Percentiles rank a stretch among this genome's conserved stretches.
These are phyloP conservation scores for Xylaria arbuscula DNA, from an alignment of 2,329 filamentous ascomycete genomes.

Conservation along the genomic window DNA sequence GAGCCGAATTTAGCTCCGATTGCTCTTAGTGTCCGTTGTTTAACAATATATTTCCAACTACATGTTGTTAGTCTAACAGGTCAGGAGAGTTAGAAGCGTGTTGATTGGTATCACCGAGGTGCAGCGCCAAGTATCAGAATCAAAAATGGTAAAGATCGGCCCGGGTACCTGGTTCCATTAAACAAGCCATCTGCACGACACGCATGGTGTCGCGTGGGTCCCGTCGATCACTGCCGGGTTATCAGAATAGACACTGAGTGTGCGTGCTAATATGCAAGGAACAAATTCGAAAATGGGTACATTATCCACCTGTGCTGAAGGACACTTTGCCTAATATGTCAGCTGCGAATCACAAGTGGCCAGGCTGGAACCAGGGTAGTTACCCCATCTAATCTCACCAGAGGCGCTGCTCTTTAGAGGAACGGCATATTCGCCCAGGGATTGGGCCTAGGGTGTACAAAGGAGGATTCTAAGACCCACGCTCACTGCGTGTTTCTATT, in stretches of 20 bases:
- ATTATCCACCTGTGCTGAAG: slow-evolving; percentile 1
- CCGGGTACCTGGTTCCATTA: slow-evolving; percentile 24
- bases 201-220: slow-evolving; percentile 4
- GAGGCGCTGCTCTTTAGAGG: slow-evolving; percentile 10
- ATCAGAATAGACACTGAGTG: not conserved
- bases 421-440: slow-evolving; percentile 21
- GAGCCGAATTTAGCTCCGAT: not conserved
- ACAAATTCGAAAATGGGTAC: slow-evolving; percentile 22
- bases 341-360: slow-evolving; percentile 32
- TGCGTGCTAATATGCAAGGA: slow-evolving; percentile 30
- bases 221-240: slow-evolving; percentile 28
- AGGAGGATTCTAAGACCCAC: slow-evolving; percentile 23
- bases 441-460: not conserved
- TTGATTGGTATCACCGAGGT: slow-evolving; percentile 9
- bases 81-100: not conserved
- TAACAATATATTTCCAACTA: slow-evolving; percentile 8
- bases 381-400: slow-evolving; percentile 31
- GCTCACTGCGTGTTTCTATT: slow-evolving; percentile 5
- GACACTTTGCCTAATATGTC: slow-evolving; percentile 30
- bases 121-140: slow-evolving; percentile 1
- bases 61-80: not conserved
- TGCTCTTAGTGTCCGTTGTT: slow-evolving; percentile 7
- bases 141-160: slow-evolving; percentile 26
- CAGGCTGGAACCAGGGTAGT: slow-evolving; percentile 6
- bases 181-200: slow-evolving; percentile 25